Base-by-base conservation (phyloP, 306 rosid species). In the Fragaria vesca region DNA sequence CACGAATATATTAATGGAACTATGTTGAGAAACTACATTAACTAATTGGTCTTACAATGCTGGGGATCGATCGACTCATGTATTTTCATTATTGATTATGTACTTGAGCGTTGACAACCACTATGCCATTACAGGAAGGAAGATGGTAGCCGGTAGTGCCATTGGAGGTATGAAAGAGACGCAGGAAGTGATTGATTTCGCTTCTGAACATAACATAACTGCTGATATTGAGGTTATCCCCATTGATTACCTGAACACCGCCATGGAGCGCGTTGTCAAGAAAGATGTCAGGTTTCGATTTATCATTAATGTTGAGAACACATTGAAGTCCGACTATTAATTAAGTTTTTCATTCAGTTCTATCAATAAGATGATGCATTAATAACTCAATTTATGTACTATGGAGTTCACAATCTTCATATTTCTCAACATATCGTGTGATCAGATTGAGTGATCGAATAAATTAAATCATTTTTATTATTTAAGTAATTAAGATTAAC, bases 111-210 rank as follows among this genome's bases (percentile, higher is more conserved):
- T 43, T 43, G 47, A 43, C 12, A 43, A 43, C 47, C 0, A 9
- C 47, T 43, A 8, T 43, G 50, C 47, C 10, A 43, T 43, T 43
- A 7, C 71, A 75, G 72, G 79, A 30, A 63, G 72, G n/a, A 62
- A 78, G 76, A 8, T 38, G 26, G 43, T 89, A 2, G 87, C 43
- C 34, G 88, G 93, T 0, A 87, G 87, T 68, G 0, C 0, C 47
- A 71, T 74, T 24, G 89, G 91, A 34, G 61, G 76, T 13, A 34
- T 72, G 76, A 52, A 72, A 16, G 76, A 72, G n/a, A 72, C 36
- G 3, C 91, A 87, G 78, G 91, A 84, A 40, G 84, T 87, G 90
- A 4, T 90, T 21, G 88, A 87, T 69, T 87, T 86, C 66, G 87
- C 91, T 5, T 87, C 91, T 2, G 77, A 90, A 74, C 84, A 87